These are phyloP conservation scores for Pseudoturritis turrita DNA, from an alignment of 345 rosid genomes.

Conservation along the genomic window DNA sequence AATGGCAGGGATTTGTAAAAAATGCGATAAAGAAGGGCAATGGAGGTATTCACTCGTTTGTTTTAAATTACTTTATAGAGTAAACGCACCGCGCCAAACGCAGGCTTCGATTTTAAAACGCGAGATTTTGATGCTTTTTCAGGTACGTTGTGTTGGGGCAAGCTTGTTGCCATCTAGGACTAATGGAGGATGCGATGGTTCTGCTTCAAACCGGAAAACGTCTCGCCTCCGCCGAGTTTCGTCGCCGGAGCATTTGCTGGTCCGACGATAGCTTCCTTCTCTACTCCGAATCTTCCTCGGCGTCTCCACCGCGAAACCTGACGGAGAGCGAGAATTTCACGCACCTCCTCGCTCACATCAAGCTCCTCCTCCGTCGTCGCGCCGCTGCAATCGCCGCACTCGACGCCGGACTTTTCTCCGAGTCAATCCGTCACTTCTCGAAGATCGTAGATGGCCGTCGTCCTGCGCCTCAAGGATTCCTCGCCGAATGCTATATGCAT, in stretches of 20 bases:
- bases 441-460: conserved; percentile 89
- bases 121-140: background rate
- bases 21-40: conserved; percentile 72
- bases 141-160: conserved; percentile 85
- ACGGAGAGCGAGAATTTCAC: conserved; percentile 52
- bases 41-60: conserved; percentile 66
- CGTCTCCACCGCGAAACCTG: conserved; percentile 50
- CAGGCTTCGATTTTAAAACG: background rate
- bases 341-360: conserved; percentile 72
- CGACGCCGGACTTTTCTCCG: conserved; percentile 69
- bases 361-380: conserved; percentile 84
- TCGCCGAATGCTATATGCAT: conserved; percentile 84
- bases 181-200: conserved; percentile 97
- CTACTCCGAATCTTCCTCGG: conserved; percentile 30
- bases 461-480: conserved; percentile 83
- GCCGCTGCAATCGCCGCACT: conserved; percentile 86
- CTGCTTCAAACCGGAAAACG: conserved; percentile 93
- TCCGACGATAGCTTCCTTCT: conserved; percentile 87
- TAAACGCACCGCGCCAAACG: conserved; percentile 15
- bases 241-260: conserved; percentile 78
- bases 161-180: conserved; percentile 88
- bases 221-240: conserved; percentile 87
- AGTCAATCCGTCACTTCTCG: conserved; percentile 89
- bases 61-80: conserved; percentile 6
- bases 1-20: conserved; percentile 73